Evolutionary conservation across 2,329 filamentous ascomycete genomes (phyloP).

Genomic region (Keithomyces neogunnii): DNA sequence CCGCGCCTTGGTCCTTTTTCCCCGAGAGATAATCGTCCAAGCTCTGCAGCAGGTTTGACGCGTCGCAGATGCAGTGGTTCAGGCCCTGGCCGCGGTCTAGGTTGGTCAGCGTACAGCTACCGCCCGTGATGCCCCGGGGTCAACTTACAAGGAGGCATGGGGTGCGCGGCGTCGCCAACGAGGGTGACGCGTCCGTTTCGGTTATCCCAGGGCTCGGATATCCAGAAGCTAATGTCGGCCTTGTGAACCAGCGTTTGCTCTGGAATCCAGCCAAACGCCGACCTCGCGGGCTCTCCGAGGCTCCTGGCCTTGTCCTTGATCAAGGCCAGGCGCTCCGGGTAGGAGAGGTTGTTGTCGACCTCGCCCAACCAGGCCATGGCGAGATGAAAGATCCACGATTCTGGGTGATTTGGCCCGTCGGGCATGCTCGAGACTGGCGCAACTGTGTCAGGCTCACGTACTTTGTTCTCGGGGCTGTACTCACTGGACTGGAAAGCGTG

Average conservation of each 20-base stretch:
- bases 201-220: slow-evolving; percentile 14
- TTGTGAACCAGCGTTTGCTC: slow-evolving; percentile 15
- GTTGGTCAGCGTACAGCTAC: no score
- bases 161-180: slow-evolving; percentile 15
- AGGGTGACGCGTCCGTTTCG: slow-evolving; percentile 11
- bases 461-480: not conserved
- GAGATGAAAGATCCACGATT: slow-evolving; percentile 16
- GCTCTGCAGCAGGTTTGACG: not conserved
- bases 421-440: slow-evolving; percentile 15
- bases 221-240: slow-evolving; percentile 16
- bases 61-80: slow-evolving; percentile 15
- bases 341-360: slow-evolving; percentile 9
- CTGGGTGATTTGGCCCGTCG: slow-evolving; percentile 12
- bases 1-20: no score
- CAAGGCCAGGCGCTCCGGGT: slow-evolving; percentile 12
- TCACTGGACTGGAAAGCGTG: slow-evolving; percentile 15
- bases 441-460: not conserved
- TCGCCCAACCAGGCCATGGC: slow-evolving; percentile 15
- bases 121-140: not conserved
- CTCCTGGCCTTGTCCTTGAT: slow-evolving; percentile 13
- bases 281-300: slow-evolving; percentile 12
- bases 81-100: slow-evolving; percentile 14
- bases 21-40: no score
- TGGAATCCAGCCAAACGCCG: slow-evolving; percentile 14
- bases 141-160: slow-evolving; percentile 15